A percentile compares a stretch with the other conserved stretches of the same genome.
phyloP scores from a whole-genome alignment of 108 stramenopile genomes.

The Epipyxis sp. region DNA sequence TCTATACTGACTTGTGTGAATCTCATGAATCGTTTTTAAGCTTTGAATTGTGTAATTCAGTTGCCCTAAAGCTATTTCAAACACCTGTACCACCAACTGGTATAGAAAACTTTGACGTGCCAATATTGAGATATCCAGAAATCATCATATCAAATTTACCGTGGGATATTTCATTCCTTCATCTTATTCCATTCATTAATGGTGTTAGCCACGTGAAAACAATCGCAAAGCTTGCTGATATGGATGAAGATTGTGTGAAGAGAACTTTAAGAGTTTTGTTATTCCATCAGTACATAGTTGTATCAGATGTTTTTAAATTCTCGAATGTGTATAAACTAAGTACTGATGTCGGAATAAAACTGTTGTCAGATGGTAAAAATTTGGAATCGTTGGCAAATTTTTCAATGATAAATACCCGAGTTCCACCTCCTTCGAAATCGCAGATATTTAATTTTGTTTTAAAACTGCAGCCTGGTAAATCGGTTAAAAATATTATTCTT shows the following conservation, averaged over 20 bases:
- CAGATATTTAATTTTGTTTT: not conserved
- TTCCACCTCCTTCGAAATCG: not conserved
- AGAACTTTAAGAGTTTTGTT: not conserved
- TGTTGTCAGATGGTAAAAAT: not conserved
- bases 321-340: not conserved
- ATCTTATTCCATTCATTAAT: not conserved
- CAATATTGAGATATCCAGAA: not conserved
- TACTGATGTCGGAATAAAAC: not conserved
- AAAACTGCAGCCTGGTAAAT: not conserved
- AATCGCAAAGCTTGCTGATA: not conserved
- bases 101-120: slow-evolving; percentile 10
- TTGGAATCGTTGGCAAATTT: not conserved
- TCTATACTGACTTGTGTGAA: no score
- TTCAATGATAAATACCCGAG: not conserved
- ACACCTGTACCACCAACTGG: not conserved
- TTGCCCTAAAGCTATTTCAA: not conserved
- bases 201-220: not conserved
- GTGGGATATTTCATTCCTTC: slow-evolving; percentile 6
- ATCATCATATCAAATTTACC: not conserved
- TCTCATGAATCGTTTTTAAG: no score
- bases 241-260: slow-evolving; percentile 11
- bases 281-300: not conserved
- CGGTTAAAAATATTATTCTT: not conserved
- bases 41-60: not conserved
- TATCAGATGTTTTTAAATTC: not conserved